A percentile compares a stretch with the other conserved stretches of the same genome.
These are phyloP conservation scores for Stephanodiscus triporus DNA, from an alignment of 108 stramenopile genomes.

Conservation along the genomic window DNA sequence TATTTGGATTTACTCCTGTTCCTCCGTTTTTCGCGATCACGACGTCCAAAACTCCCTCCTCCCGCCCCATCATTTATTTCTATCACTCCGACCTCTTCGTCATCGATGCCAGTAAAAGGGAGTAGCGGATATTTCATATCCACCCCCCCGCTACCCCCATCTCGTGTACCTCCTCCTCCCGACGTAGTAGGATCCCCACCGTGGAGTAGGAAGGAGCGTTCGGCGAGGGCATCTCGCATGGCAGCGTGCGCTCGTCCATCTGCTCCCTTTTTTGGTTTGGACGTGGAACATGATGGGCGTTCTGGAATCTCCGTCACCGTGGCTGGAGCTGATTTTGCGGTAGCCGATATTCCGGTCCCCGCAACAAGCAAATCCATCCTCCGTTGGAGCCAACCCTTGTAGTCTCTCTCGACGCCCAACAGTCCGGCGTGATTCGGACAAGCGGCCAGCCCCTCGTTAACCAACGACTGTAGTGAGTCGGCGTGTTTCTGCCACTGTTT, in stretches of 20 bases:
- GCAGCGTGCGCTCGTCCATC: slow-evolving; percentile 41
- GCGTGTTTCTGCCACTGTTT: background rate
- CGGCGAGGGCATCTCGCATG: slow-evolving; percentile 44
- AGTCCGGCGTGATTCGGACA: slow-evolving; percentile 41
- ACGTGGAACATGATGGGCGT: background rate
- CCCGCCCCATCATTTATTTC: background rate
- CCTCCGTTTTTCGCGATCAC: background rate
- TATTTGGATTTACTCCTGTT: background rate
- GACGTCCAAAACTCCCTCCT: background rate
- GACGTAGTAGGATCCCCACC: background rate
- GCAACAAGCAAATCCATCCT: background rate
- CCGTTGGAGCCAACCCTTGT: slow-evolving; percentile 8
- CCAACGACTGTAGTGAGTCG: slow-evolving; percentile 13
- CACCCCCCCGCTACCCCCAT: background rate
- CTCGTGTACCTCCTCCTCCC: background rate
- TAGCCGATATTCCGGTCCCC: background rate
- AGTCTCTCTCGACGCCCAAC: slow-evolving; percentile 10
- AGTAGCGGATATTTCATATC: slow-evolving; percentile 12
- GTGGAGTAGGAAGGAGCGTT: slow-evolving; percentile 23
- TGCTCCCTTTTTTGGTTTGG: slow-evolving; percentile 10
- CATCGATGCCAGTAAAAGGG: background rate
- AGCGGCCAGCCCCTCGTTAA: slow-evolving; percentile 38
- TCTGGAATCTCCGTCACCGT: background rate
- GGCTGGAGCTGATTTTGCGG: background rate
- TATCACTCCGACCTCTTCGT: background rate